A percentile compares a stretch with the other conserved stretches of the same genome.
These are phyloP conservation scores for Calonectria leucothoes DNA, from an alignment of 2,329 filamentous ascomycete species.

Conservation along the genomic window DNA sequence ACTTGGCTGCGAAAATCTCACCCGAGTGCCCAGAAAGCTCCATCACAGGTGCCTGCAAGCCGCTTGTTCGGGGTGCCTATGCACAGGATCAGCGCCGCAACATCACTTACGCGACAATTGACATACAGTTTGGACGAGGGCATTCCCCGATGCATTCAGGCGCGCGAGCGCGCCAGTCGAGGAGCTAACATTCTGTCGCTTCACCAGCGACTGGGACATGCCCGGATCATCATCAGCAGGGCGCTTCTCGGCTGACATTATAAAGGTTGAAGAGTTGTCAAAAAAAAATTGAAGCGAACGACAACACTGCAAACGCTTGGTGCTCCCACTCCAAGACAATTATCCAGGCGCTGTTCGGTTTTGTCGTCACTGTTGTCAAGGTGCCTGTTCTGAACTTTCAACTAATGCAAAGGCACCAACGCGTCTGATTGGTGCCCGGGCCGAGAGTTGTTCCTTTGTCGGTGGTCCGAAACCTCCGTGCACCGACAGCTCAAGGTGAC, in stretches of 20 bases:
- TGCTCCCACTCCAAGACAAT: conserved; percentile 18
- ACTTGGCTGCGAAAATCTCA: conserved; percentile 91
- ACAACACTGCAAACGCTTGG: conserved; percentile 23
- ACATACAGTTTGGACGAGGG: conserved; percentile 64
- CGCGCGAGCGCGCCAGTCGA: conserved; percentile 61
- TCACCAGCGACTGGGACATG: conserved; percentile 84
- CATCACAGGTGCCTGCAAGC: conserved; percentile 91
- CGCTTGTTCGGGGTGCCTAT: conserved; percentile 83
- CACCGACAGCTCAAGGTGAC: conserved; percentile 37
- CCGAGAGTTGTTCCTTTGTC: conserved; percentile 49
- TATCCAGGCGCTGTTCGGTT: conserved; percentile 19
- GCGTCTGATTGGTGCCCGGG: conserved; percentile 46
- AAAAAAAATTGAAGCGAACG: background rate
- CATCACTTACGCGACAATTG: background rate
- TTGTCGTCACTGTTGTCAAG: conserved; percentile 16
- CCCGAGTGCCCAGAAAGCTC: conserved; percentile 85
- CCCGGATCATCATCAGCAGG: conserved; percentile 87
- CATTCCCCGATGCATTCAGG: conserved; percentile 61
- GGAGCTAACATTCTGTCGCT: conserved; percentile 79
- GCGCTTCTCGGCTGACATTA: conserved; percentile 94
- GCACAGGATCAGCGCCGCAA: background rate
- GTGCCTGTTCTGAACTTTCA: conserved; percentile 30
- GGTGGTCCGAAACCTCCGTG: conserved; percentile 36
- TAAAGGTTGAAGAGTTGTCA: conserved; percentile 19
- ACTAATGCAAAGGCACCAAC: conserved; percentile 31